Conservation (phyloP, 768 basidiomycete species). For the Lactarius psammicola region DNA sequence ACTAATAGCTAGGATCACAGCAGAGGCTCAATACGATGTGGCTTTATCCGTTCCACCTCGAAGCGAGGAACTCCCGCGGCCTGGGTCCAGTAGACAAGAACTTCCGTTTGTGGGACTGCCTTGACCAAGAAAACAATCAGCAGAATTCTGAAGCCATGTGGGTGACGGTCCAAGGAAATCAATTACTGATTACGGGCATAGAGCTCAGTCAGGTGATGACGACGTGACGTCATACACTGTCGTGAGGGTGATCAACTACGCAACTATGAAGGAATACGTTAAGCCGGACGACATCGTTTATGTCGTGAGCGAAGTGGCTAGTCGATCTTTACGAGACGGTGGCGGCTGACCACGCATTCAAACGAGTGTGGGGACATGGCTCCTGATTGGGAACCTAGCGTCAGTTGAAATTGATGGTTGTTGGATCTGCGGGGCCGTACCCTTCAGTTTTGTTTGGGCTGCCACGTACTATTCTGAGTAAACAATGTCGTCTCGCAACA, state of each 20-base stretch:
- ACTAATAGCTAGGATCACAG: background rate
- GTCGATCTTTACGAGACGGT: background rate
- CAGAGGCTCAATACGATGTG: background rate
- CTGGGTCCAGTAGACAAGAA: background rate
- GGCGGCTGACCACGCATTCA: background rate
- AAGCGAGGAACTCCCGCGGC: background rate
- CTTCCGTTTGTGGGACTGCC: background rate
- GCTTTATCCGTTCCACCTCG: background rate
- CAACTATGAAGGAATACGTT: background rate
- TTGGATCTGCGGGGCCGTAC: background rate
- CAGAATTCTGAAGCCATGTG: background rate
- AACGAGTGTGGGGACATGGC: conserved; percentile 17
- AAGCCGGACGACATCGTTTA: background rate
- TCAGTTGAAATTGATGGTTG: conserved; percentile 10
- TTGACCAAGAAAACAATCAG: too few relatives aligned
- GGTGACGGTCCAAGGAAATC: background rate
- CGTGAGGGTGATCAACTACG: background rate
- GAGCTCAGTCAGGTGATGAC: background rate
- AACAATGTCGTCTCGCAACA: conserved; percentile 16
- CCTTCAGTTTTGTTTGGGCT: background rate
- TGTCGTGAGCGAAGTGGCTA: background rate
- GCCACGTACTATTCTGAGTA: conserved; percentile 8
- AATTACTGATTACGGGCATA: background rate
- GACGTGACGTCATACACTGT: background rate
- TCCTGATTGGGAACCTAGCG: conserved; percentile 17